Evolutionary conservation across 2,329 filamentous ascomycete species (phyloP).

Genomic region (Fusarium nelsonii): DNA sequence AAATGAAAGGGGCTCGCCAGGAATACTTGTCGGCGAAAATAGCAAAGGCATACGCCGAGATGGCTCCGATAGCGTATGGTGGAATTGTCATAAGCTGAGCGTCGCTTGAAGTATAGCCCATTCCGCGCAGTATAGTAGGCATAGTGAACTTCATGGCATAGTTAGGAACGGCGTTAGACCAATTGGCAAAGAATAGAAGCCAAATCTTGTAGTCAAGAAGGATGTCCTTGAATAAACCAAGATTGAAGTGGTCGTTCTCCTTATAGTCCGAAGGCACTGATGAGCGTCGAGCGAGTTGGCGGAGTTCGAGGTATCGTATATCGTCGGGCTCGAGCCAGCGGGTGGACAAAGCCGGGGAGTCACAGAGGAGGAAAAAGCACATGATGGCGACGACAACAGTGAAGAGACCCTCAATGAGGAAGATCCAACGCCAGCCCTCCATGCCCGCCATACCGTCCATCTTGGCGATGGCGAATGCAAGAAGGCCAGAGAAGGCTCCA

Average conservation of each 20-base stretch:
- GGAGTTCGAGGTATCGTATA: conserved; percentile 17
- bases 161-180: conserved; percentile 56
- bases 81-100: conserved; percentile 48
- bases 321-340: conserved; percentile 24
- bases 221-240: conserved; percentile 52
- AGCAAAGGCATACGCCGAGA: conserved; percentile 21
- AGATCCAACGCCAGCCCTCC: conserved; percentile 36
- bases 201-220: conserved; percentile 62
- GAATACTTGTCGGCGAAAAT: conserved; percentile 26
- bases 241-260: conserved; percentile 22
- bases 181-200: conserved; percentile 57
- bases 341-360: conserved; percentile 7
- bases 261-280: conserved; percentile 12
- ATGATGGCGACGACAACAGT: conserved; percentile 20
- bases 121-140: conserved; percentile 56
- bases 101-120: conserved; percentile 55
- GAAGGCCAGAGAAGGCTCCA: conserved; percentile 50
- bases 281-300: conserved; percentile 9
- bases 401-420: conserved; percentile 19
- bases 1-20: conserved; percentile 18
- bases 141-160: conserved; percentile 53
- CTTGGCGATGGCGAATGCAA: conserved; percentile 28
- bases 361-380: conserved; percentile 23
- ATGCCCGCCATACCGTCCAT: conserved; percentile 31
- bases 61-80: conserved; percentile 21